A percentile compares a stretch with the other conserved stretches of the same genome.
Evolutionary conservation across 345 rosid genomes (phyloP).

Genomic region (Camelina laxa): DNA sequence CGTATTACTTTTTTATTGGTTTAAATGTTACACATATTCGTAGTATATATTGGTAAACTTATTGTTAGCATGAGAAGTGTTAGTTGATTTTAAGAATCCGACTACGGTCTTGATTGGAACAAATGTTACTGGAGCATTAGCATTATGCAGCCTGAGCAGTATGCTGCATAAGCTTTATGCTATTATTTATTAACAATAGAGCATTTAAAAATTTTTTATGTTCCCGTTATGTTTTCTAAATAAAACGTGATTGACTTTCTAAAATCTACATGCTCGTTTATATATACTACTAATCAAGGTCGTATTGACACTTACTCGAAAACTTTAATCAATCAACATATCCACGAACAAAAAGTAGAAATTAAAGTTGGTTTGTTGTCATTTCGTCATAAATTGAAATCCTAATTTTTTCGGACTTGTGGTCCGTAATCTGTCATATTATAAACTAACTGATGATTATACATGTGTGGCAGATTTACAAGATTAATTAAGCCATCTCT

Average conservation of each 20-base stretch:
- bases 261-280: too few species aligned
- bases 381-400: conserved; percentile 30
- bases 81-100: background rate
- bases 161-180: too few species aligned
- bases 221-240: too few species aligned
- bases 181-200: too few species aligned
- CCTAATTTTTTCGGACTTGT: conserved; percentile 22
- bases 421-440: conserved; percentile 38
- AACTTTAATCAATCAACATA: background rate
- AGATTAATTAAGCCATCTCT: conserved; percentile 7
- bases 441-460: conserved; percentile 27
- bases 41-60: background rate
- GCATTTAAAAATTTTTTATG: too few species aligned
- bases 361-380: conserved; percentile 28
- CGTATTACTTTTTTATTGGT: background rate
- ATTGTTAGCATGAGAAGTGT: background rate
- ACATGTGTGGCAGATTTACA: conserved; percentile 11
- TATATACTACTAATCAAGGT: too few species aligned
- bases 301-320: background rate
- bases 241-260: too few species aligned
- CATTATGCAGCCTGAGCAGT: too few species aligned
- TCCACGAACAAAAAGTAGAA: background rate
- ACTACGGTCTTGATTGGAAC: too few species aligned
- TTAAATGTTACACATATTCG: too few species aligned
- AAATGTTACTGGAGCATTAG: too few species aligned